Evolutionary conservation across 345 rosid genomes (phyloP).

Genomic region (Salix caprea): DNA sequence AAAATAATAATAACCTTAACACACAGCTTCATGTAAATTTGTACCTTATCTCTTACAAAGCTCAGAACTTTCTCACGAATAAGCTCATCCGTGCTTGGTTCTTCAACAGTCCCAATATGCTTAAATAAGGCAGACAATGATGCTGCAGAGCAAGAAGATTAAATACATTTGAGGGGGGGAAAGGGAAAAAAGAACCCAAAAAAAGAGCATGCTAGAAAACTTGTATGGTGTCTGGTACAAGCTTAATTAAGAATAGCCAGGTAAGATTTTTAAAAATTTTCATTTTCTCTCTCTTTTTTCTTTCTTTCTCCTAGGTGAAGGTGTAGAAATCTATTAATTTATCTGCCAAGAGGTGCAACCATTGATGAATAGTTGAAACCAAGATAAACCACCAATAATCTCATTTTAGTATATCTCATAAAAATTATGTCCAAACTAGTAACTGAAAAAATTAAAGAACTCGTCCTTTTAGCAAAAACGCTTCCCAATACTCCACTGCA

Average conservation of each 20-base stretch:
- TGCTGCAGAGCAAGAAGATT: constrained; percentile 45
- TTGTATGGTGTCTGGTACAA: not conserved
- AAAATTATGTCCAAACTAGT: not conserved
- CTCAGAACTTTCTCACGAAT: constrained; percentile 79
- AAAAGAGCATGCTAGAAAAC: not conserved
- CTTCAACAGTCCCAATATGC: constrained; percentile 69
- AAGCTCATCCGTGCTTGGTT: constrained; percentile 63
- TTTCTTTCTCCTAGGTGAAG: not conserved
- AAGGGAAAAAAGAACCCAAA: not conserved
- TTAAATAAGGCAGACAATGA: constrained; percentile 81
- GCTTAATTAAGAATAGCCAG: not conserved
- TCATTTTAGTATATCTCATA: not conserved
- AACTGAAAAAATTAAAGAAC: not conserved
- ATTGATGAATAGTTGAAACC: not conserved
- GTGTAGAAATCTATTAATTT: not conserved
- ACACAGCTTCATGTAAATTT: not conserved
- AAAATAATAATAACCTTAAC: not conserved
- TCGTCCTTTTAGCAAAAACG: not conserved
- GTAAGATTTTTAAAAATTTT: too few relatives aligned
- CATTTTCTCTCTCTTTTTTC: not conserved
- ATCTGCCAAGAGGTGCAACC: not conserved
- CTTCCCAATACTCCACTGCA: not conserved
- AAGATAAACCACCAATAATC: not conserved
- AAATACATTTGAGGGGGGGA: not conserved
- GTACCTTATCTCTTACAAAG: constrained; percentile 90